phyloP scores from a whole-genome alignment of 305 asterid genomes.

The Striga hermonthica region DNA sequence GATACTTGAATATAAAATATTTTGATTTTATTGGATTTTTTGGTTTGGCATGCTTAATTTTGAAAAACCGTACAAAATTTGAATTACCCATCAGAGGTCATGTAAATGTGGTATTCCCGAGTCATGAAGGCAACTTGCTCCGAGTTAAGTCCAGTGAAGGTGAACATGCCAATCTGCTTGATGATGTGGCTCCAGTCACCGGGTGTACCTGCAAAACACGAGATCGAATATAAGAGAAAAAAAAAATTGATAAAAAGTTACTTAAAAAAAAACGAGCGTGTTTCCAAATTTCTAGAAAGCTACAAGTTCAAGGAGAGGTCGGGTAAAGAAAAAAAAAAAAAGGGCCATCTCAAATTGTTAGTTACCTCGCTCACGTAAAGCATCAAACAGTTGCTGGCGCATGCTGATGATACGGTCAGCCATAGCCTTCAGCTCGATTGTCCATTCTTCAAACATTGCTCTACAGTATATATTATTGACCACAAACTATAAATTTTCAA shows the following conservation, averaged over 20 bases:
- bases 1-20: too few relatives aligned
- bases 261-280: background rate
- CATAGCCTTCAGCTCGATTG: slow-evolving; percentile 92
- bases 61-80: slow-evolving; percentile 3
- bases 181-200: slow-evolving; percentile 99
- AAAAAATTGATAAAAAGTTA: background rate
- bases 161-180: slow-evolving; percentile 99
- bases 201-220: slow-evolving; percentile 71
- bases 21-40: too few relatives aligned
- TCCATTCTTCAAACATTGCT: slow-evolving; percentile 79
- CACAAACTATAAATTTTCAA: slow-evolving; percentile 5
- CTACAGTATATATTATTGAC: slow-evolving; percentile 42
- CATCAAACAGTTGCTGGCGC: slow-evolving; percentile 87
- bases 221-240: background rate
- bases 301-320: background rate
- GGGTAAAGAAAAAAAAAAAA: too few relatives aligned
- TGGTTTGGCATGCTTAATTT: too few relatives aligned
- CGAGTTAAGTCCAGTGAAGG: slow-evolving; percentile 82
- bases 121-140: slow-evolving; percentile 90
- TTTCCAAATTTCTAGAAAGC: background rate
- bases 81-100: slow-evolving; percentile 93
- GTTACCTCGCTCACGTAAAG: slow-evolving; percentile 70
- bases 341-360: background rate
- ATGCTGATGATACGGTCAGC: slow-evolving; percentile 95
- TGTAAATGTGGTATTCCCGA: slow-evolving; percentile 89